Conservation (phyloP, 768 basidiomycete species). For the Chalciporus pseudorubinellus region DNA sequence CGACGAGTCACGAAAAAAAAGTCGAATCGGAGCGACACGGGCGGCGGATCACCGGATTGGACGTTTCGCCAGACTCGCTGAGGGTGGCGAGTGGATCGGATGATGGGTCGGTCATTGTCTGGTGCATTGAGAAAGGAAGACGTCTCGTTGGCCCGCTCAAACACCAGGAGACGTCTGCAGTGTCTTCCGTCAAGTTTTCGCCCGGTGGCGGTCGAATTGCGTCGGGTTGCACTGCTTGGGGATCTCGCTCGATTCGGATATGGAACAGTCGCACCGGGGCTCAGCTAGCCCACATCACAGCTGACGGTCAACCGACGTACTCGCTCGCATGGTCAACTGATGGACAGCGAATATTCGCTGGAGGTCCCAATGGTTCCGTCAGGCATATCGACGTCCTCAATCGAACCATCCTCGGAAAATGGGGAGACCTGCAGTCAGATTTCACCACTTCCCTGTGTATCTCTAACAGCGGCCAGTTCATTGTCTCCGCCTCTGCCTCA, state of each 20-base stretch:
- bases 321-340: constrained; percentile 21
- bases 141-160: constrained; percentile 1
- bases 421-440: not conserved
- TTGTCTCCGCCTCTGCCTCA: constrained; percentile 8
- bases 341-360: constrained; percentile 13
- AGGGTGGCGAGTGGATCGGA: constrained; percentile 3
- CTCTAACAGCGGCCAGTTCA: constrained; percentile 2
- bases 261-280: constrained; percentile 13
- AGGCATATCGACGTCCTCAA: constrained; percentile 6
- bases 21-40: not conserved
- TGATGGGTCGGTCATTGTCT: constrained; percentile 5
- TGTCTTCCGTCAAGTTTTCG: constrained; percentile 18
- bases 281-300: not conserved
- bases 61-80: constrained; percentile 7
- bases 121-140: not conserved
- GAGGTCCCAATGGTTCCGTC: constrained; percentile 7
- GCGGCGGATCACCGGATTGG: constrained; percentile 5
- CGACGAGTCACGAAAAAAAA: not conserved
- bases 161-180: not conserved
- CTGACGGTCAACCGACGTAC: not conserved
- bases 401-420: not conserved
- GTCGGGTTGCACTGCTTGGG: constrained; percentile 1
- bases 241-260: constrained; percentile 1
- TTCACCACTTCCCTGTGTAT: constrained; percentile 6
- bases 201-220: constrained; percentile 11